Percentiles rank a stretch among this genome's conserved stretches.
Evolutionary conservation across 441 rosid genomes (phyloP).

Genomic region (Gossypium davidsonii): DNA sequence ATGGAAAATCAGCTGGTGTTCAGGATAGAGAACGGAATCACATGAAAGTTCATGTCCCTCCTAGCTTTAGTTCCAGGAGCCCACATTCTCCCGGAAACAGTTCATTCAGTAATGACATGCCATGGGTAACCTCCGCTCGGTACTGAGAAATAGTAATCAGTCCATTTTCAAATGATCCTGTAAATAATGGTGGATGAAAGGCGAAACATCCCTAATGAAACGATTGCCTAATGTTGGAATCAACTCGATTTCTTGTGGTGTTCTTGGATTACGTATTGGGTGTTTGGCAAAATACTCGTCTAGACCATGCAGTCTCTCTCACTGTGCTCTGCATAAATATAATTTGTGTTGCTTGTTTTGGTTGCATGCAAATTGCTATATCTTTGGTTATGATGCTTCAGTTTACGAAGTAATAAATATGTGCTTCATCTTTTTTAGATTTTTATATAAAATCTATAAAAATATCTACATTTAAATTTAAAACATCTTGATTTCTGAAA

Average conservation of each 20-base stretch:
- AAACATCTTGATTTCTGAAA: too few species aligned
- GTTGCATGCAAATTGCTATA: constrained; percentile 10
- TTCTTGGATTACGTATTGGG: constrained; percentile 41
- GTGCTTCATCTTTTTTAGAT: too few species aligned
- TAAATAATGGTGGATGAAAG: constrained; percentile 60
- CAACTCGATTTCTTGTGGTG: constrained; percentile 23
- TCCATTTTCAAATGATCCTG: neutral
- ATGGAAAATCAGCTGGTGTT: constrained; percentile 47
- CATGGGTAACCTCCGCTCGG: constrained; percentile 64
- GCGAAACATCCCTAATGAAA: constrained; percentile 75
- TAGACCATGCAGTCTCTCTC: constrained; percentile 41
- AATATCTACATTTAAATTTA: too few species aligned
- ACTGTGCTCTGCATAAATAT: constrained; percentile 53
- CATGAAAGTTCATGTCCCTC: constrained; percentile 57
- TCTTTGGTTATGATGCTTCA: constrained; percentile 2
- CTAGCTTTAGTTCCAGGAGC: constrained; percentile 48
- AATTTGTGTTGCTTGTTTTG: constrained; percentile 32
- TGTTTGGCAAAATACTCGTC: constrained; percentile 39
- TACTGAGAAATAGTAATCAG: neutral
- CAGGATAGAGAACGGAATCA: constrained; percentile 68
- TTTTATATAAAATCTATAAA: too few species aligned
- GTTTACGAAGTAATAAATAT: too few species aligned
- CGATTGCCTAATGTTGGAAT: constrained; percentile 48
- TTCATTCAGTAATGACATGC: constrained; percentile 52
- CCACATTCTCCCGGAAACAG: constrained; percentile 80